phyloP scores from a whole-genome alignment of 2,329 filamentous ascomycete genomes.

The Sporothrix sp. region DNA sequence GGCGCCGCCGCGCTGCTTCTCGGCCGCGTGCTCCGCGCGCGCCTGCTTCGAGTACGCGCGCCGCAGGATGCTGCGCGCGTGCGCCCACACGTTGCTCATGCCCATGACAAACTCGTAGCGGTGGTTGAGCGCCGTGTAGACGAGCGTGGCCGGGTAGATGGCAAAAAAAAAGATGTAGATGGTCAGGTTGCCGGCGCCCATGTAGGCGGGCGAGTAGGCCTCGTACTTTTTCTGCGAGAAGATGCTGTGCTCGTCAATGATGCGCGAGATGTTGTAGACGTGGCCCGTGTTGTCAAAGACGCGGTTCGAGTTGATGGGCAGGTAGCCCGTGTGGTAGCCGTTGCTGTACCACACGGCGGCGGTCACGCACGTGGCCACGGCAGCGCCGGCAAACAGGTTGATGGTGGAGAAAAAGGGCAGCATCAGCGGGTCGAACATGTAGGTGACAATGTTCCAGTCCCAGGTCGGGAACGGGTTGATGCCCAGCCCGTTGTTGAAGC shows the following conservation, averaged over 20 bases:
- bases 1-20: not conserved
- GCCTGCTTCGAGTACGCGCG: not conserved
- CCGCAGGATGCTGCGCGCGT: not conserved
- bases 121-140: slow-evolving; percentile 39
- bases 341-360: slow-evolving; percentile 50
- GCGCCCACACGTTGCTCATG: slow-evolving; percentile 5
- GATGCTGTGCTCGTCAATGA: slow-evolving; percentile 33
- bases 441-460: slow-evolving; percentile 29
- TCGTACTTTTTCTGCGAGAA: slow-evolving; percentile 29
- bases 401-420: slow-evolving; percentile 47
- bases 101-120: slow-evolving; percentile 13
- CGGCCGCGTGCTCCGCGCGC: not conserved
- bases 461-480: slow-evolving; percentile 30
- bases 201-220: slow-evolving; percentile 41
- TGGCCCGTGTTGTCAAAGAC: slow-evolving; percentile 40
- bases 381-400: slow-evolving; percentile 50
- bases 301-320: slow-evolving; percentile 43
- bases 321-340: slow-evolving; percentile 43
- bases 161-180: slow-evolving; percentile 48
- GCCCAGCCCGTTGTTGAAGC: slow-evolving; percentile 27
- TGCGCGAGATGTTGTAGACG: slow-evolving; percentile 37
- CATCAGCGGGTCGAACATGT: slow-evolving; percentile 9
- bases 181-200: slow-evolving; percentile 39
- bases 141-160: slow-evolving; percentile 42
- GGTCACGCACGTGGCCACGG: slow-evolving; percentile 45